Base-by-base conservation (phyloP, 2,329 filamentous ascomycete species). In the Epicoccum sorghinum region DNA sequence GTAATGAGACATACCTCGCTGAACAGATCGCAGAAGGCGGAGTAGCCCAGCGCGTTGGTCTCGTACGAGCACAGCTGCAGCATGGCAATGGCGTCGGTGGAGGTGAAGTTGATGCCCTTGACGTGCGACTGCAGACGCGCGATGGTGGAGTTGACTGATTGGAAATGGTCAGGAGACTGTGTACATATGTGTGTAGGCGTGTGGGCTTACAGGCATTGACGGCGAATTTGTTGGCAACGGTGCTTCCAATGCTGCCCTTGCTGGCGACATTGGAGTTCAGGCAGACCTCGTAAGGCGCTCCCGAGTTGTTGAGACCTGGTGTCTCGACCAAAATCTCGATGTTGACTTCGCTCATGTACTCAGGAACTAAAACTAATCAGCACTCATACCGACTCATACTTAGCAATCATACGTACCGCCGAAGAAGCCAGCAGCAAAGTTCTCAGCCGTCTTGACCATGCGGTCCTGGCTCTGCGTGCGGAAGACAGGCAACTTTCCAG, bases 21-120 rank as follows among this genome's bases (percentile, higher is more conserved):
- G 62, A 79, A 79, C 8, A 79, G 66, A 5, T 53, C 38, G 57
- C 77, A 79, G 65, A 79, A 79, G 3, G 71, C 62, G 0, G 77
- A 78, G 59, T 77, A 79, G 23, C 77, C 77, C 2, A 79, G 71
- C 0, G 76, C 75, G 25, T 69, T 67, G 27, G 67, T 70, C 42
- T 71, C 68, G 50, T 71, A 70, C 1, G 67, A 65, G 55, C 67
- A 71, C 7, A 71, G 62, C 39, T 78, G 73, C 6, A 79, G 70
- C 75, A 79, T 78, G 5, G 72, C 66, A 13, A 78, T 60, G 13
- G 62, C 62, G 39, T 79, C 76, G 2, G 64, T 71, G 3, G 71
- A 37, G 0, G 73, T 77, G 27, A 71, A 59, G 39, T 61, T 66
- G 42, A 71, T 53, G 6, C 68, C 67, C 25, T 47, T 58, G 14